phyloP scores from a whole-genome alignment of 208 protist genomes.

The Trypanosoma grayi region DNA sequence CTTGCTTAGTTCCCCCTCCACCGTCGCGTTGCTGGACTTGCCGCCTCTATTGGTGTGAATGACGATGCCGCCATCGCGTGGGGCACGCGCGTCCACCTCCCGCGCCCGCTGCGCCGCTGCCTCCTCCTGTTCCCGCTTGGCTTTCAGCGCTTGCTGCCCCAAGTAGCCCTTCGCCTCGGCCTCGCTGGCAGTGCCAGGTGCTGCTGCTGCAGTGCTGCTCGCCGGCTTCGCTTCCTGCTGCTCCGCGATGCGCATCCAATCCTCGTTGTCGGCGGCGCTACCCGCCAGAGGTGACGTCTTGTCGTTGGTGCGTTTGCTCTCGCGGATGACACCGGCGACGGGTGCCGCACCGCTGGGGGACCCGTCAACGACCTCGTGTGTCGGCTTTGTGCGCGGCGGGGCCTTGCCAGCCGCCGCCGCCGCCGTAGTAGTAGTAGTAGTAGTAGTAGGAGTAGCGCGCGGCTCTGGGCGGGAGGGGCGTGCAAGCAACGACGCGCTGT shows the following conservation, averaged over 20 bases:
- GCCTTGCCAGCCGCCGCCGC: conserved; percentile 52
- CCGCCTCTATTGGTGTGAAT: conserved; percentile 51
- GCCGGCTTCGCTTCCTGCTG: conserved; percentile 50
- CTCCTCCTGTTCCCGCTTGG: conserved; percentile 80
- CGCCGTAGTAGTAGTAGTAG: conserved; percentile 13
- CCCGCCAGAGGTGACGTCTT: no score
- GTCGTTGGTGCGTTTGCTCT: conserved; percentile 33
- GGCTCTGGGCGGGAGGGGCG: conserved; percentile 1
- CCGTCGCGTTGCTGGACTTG: conserved; percentile 34
- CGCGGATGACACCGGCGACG: conserved; percentile 58
- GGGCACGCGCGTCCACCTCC: conserved; percentile 4
- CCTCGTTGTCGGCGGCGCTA: conserved; percentile 36
- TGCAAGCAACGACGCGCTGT: conserved; percentile 3
- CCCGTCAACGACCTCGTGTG: conserved; percentile 70
- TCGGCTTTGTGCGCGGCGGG: conserved; percentile 70
- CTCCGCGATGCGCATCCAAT: conserved; percentile 83
- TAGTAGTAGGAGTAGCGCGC: conserved; percentile 3
- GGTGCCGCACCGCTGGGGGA: conserved; percentile 31
- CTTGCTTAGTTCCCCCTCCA: conserved; percentile 71
- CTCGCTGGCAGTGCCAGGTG: conserved; percentile 25
- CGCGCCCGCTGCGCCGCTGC: conserved; percentile 20
- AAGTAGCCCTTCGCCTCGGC: conserved; percentile 71
- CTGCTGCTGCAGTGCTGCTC: no score
- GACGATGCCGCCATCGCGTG: conserved; percentile 56
- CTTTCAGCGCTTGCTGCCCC: conserved; percentile 80